phyloP scores from a whole-genome alignment of 441 rosid genomes.

The Pelargonium exstipulatum region DNA sequence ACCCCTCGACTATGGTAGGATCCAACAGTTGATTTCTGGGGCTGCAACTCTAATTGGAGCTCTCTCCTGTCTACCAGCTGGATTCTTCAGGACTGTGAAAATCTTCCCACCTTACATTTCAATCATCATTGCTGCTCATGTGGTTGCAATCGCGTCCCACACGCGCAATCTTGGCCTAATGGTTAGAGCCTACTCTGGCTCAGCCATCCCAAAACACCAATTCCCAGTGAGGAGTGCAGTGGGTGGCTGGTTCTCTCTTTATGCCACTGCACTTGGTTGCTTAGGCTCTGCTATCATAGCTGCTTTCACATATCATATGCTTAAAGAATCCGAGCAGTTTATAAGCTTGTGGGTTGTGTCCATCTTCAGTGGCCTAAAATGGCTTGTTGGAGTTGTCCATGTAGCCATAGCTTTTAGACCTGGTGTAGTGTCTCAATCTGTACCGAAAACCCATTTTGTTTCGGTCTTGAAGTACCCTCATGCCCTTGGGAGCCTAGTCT shows the following conservation, averaged over 20 bases:
- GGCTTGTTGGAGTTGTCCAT: constrained; percentile 44
- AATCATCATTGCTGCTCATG: constrained; percentile 30
- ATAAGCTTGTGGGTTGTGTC: constrained; percentile 53
- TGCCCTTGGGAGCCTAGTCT: constrained; percentile 36
- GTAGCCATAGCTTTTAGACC: constrained; percentile 25
- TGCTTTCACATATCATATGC: constrained; percentile 51
- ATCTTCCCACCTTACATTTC: constrained; percentile 47
- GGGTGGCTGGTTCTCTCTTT: constrained; percentile 52
- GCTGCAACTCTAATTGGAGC: constrained; percentile 46
- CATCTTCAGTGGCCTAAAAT: constrained; percentile 51
- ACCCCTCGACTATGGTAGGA: constrained; percentile 38
- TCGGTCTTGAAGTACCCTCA: constrained; percentile 40
- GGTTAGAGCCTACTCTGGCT: constrained; percentile 38
- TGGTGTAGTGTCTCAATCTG: constrained; percentile 15
- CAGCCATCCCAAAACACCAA: constrained; percentile 21
- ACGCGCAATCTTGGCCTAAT: constrained; percentile 49
- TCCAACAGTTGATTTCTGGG: constrained; percentile 33
- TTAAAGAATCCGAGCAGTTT: constrained; percentile 29
- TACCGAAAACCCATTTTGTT: constrained; percentile 23
- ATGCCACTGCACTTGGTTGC: constrained; percentile 42
- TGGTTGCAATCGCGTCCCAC: constrained; percentile 41
- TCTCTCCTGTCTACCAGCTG: constrained; percentile 47
- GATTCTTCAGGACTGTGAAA: constrained; percentile 39
- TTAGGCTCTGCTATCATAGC: constrained; percentile 45
- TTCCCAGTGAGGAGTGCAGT: constrained; percentile 33